Base-by-base conservation (phyloP, 2,329 filamentous ascomycete genomes). In the Myriangium duriaei region DNA sequence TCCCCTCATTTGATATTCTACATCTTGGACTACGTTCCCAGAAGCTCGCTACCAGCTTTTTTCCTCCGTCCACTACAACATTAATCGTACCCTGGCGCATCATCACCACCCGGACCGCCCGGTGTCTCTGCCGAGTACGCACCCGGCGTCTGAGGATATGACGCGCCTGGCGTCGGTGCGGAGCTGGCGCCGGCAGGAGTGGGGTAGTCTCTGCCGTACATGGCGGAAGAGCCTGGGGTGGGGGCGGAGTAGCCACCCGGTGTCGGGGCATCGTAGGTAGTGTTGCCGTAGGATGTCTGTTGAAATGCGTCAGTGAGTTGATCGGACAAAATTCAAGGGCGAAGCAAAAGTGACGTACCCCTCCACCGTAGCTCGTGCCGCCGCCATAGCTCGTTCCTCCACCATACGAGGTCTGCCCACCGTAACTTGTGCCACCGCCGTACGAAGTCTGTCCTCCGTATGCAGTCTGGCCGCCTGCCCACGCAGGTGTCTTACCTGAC, bases 231-330 rank as follows among this genome's bases (percentile, higher is more conserved):
- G 4, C 60, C 59, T 14, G 61, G 62, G 1, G 60, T 64, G 1
- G 61, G 61, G 10, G 62, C 62, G 28, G 57, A 56, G 51, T 60
- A 61, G 34, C 53, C 59, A 26, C 56, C 55, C 7, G 58, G 58
- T 5, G 56, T 62, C 11, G 78, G 79, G 3, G 78, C 79, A 49
- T 88, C 82, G 37, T 81, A 81, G 2, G 84, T 80, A 24, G 59
- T 61, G 24, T 57, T 52, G 18, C 42, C 45, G 38, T 54, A 61
- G 2, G 57, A 54, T 7, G 55, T 49, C 51, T 57, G 46, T 30
- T 4, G 35, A 9, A 26, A 19, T 18, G 39, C 34, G 42, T 43
- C 17, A 41, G 42, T 24, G 16, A 28, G 16, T 33, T 34, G 47
- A 49, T 39, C 16, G 15, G 17, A 30, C 21, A 3, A 33, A 29